Evolutionary conservation across 2,329 filamentous ascomycete genomes (phyloP).

Genomic region (Nemania diffusa): DNA sequence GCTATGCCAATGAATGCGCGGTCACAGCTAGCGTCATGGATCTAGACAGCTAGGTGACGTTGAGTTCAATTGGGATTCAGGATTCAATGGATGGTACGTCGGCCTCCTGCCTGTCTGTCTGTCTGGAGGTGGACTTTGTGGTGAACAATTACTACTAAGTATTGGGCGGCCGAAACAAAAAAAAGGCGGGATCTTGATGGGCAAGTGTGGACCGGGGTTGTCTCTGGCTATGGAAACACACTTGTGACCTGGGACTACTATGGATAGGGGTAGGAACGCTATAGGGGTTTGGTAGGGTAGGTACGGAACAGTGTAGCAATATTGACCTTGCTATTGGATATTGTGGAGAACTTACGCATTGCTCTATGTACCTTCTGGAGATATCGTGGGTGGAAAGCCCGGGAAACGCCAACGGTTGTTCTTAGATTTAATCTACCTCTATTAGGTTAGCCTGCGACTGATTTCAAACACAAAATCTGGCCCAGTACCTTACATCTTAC

Average conservation of each 20-base stretch:
- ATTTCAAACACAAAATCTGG: not conserved
- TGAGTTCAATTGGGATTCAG: not conserved
- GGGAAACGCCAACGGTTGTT: not conserved
- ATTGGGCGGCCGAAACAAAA: not conserved
- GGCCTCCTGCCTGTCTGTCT: not conserved
- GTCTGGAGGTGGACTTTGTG: not conserved
- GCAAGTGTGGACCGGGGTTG: not conserved
- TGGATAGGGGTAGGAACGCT: slow-evolving; percentile 9
- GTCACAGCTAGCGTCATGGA: slow-evolving; percentile 2
- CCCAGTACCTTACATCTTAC: not conserved
- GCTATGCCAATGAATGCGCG: slow-evolving; percentile 6
- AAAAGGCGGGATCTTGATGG: slow-evolving; percentile 17
- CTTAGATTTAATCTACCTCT: not conserved
- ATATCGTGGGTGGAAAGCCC: not conserved
- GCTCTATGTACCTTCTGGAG: too few species aligned
- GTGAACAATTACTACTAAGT: not conserved
- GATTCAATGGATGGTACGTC: not conserved
- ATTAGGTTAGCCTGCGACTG: not conserved
- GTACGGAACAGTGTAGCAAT: not conserved
- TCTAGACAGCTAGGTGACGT: not conserved
- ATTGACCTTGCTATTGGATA: not conserved
- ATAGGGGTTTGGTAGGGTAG: slow-evolving; percentile 5
- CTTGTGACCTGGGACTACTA: not conserved
- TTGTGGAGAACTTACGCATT: not conserved
- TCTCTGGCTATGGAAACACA: slow-evolving; percentile 7